Evolutionary conservation across 805 yeast species (phyloP).

Genomic region (baker's yeast (Saccharomyces cerevisiae)): DNA sequence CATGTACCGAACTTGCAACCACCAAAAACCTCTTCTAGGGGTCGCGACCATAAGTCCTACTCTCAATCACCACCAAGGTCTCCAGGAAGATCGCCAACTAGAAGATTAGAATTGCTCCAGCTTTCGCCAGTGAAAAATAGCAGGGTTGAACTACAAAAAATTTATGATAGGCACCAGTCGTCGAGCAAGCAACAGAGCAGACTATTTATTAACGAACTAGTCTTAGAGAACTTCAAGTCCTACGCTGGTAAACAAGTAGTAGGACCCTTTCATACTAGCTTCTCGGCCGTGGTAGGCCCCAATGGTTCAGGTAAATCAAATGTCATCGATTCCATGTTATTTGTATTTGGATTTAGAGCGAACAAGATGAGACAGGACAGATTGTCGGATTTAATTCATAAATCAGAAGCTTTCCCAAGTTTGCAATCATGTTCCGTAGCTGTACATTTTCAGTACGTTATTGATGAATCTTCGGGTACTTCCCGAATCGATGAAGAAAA

Average conservation of each 20-base stretch:
- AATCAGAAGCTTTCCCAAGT: slow-evolving; percentile 64
- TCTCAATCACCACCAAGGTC: slow-evolving; percentile 30
- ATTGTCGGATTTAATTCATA: slow-evolving; percentile 85
- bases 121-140: slow-evolving; percentile 34
- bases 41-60: slow-evolving; percentile 26
- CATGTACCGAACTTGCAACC: slow-evolving; percentile 28
- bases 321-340: slow-evolving; percentile 90
- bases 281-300: slow-evolving; percentile 97
- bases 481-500: slow-evolving; percentile 45
- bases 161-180: slow-evolving; percentile 22
- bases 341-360: slow-evolving; percentile 96
- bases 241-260: slow-evolving; percentile 89
- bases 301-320: slow-evolving; percentile 98
- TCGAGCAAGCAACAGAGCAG: slow-evolving; percentile 37
- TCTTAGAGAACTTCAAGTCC: slow-evolving; percentile 81
- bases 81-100: slow-evolving; percentile 32
- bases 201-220: slow-evolving; percentile 65
- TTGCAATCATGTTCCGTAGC: slow-evolving; percentile 81
- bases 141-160: slow-evolving; percentile 26
- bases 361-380: slow-evolving; percentile 94
- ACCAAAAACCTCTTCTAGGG: slow-evolving; percentile 28
- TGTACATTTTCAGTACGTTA: slow-evolving; percentile 72
- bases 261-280: slow-evolving; percentile 91
- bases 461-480: slow-evolving; percentile 46
- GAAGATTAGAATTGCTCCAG: slow-evolving; percentile 35